Evolutionary conservation across 1,284 basidiomycete species (phyloP).

Genomic region (Ganoderma resinaceum): DNA sequence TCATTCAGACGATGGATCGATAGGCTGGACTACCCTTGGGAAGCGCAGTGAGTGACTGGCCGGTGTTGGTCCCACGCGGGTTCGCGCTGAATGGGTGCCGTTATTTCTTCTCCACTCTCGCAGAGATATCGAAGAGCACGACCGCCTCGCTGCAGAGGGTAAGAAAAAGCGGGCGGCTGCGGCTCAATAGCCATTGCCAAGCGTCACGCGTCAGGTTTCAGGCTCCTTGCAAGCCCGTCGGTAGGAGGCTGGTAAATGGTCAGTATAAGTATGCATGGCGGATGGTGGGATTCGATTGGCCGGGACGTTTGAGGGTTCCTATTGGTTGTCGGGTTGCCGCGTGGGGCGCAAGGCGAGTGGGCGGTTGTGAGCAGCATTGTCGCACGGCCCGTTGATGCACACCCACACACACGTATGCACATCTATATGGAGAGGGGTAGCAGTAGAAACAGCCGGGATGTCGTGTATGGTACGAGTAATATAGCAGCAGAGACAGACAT

Average conservation of each 20-base stretch:
- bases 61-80: conserved; percentile 24
- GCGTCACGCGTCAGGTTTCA: too few species aligned
- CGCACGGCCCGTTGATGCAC: conserved; percentile 4
- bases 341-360: neutral
- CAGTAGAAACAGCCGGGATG: neutral
- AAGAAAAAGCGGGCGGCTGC: conserved; percentile 23
- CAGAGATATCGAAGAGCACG: conserved; percentile 84
- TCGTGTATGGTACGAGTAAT: conserved; percentile 7
- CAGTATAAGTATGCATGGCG: too few species aligned
- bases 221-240: neutral
- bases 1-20: conserved; percentile 17
- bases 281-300: neutral
- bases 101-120: neutral
- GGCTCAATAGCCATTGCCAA: neutral
- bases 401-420: conserved; percentile 6
- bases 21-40: conserved; percentile 90
- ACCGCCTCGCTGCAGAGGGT: conserved; percentile 55
- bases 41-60: conserved; percentile 63
- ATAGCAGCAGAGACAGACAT: neutral
- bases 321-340: neutral
- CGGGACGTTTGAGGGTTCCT: neutral
- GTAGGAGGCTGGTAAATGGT: neutral
- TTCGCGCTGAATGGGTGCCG: conserved; percentile 18
- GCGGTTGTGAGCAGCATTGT: conserved; percentile 1
- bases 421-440: neutral